Percentiles rank a stretch among this genome's conserved stretches.
Conservation (phyloP, 768 basidiomycete species). For the Calvatia gigantea region DNA sequence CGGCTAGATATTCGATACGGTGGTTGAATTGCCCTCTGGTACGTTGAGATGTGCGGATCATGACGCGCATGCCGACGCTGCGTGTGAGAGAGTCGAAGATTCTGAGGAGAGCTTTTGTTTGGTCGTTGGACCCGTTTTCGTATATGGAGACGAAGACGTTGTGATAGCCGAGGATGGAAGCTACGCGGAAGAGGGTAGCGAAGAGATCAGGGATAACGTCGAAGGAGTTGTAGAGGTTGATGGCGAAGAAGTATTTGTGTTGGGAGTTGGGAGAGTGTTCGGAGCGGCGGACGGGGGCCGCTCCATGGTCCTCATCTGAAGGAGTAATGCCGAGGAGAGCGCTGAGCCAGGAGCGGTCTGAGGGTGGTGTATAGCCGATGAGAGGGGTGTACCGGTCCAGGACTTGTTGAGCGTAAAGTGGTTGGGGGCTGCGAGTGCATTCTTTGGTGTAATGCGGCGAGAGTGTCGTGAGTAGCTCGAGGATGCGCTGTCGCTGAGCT, state of each 20-base stretch:
- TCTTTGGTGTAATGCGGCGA: slow-evolving; percentile 91
- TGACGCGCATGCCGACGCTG: slow-evolving; percentile 87
- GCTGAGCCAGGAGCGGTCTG: slow-evolving; percentile 58
- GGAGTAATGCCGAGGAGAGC: slow-evolving; percentile 37
- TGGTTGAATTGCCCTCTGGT: slow-evolving; percentile 97
- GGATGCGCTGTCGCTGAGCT: slow-evolving; percentile 80
- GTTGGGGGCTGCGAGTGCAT: slow-evolving; percentile 83
- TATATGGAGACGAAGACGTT: slow-evolving; percentile 99
- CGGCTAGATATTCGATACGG: slow-evolving; percentile 99
- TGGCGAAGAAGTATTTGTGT: slow-evolving; percentile 99
- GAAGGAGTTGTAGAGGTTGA: slow-evolving; percentile 99
- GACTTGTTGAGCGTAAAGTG: slow-evolving; percentile 82
- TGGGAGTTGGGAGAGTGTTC: slow-evolving; percentile 40
- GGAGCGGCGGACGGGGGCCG: slow-evolving; percentile 32
- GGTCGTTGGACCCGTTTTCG: slow-evolving; percentile 98
- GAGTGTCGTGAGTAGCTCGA: slow-evolving; percentile 83
- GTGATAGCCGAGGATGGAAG: slow-evolving; percentile 90
- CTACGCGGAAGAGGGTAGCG: slow-evolving; percentile 91
- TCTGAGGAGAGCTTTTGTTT: slow-evolving; percentile 93
- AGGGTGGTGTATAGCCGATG: slow-evolving; percentile 68
- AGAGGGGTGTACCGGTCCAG: slow-evolving; percentile 81
- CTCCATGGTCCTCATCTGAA: slow-evolving; percentile 38
- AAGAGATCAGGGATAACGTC: slow-evolving; percentile 97
- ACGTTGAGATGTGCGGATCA: slow-evolving; percentile 89
- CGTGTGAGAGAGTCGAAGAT: slow-evolving; percentile 93